Evolutionary conservation across 495 filamentous ascomycete genomes (phyloP).

Genomic region (Mytilinidion resinicola): DNA sequence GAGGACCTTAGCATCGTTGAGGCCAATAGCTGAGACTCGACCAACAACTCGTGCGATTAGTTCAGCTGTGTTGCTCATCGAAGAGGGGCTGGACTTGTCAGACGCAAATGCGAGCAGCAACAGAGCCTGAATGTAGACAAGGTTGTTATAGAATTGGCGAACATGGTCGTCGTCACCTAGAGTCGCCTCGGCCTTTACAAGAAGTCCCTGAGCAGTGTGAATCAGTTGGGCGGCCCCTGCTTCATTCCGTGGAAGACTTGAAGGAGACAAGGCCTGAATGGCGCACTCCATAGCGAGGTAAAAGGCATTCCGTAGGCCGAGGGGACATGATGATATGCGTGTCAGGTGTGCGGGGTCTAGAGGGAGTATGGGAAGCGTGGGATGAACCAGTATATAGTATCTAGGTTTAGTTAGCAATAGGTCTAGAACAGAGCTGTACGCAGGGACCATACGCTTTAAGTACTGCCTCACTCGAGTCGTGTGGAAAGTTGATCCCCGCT

Average conservation of each 20-base stretch:
- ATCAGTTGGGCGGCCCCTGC: slow-evolving; percentile 10
- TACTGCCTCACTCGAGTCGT: slow-evolving; percentile 16
- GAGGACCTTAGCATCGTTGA: slow-evolving; percentile 20
- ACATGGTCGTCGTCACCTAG: slow-evolving; percentile 13
- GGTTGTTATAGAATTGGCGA: slow-evolving; percentile 15
- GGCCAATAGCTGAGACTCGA: slow-evolving; percentile 14
- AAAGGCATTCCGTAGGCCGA: slow-evolving; percentile 20
- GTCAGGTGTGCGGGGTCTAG: slow-evolving; percentile 12
- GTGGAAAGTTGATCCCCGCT: slow-evolving; percentile 12
- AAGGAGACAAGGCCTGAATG: slow-evolving; percentile 11
- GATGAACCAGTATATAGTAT: slow-evolving; percentile 23
- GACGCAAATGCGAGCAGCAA: slow-evolving; percentile 14
- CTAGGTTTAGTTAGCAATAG: slow-evolving; percentile 3
- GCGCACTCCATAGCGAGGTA: slow-evolving; percentile 21
- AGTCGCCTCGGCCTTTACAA: slow-evolving; percentile 11
- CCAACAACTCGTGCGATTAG: slow-evolving; percentile 19
- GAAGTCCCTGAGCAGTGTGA: slow-evolving; percentile 7
- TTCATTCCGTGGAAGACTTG: slow-evolving; percentile 7
- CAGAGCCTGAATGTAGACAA: slow-evolving; percentile 20
- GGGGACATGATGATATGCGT: slow-evolving; percentile 15
- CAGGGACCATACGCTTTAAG: slow-evolving; percentile 21
- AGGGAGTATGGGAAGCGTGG: slow-evolving; percentile 18
- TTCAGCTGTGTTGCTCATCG: slow-evolving; percentile 8
- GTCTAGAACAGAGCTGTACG: background rate
- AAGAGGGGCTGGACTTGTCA: slow-evolving; percentile 15